Evolutionary conservation across 805 yeast genomes (phyloP).

Genomic region (Saturnispora dispora): DNA sequence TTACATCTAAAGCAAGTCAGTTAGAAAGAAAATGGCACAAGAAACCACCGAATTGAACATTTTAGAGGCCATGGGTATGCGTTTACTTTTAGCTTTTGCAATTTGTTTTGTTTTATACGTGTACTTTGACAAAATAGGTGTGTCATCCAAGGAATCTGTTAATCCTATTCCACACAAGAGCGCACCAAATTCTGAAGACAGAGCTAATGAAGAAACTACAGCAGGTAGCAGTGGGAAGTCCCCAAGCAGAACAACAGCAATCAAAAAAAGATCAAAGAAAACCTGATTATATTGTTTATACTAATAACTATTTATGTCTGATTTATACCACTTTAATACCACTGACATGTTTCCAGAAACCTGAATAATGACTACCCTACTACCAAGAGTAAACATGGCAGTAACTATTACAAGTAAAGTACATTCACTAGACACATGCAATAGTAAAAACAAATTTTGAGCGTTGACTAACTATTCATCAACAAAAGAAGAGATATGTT

Average conservation of each 20-base stretch:
- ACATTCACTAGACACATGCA: too few species aligned
- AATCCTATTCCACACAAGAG: conserved; percentile 1
- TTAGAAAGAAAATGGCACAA: background rate
- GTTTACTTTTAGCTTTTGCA: conserved; percentile 19
- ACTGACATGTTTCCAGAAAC: background rate
- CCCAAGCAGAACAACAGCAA: background rate
- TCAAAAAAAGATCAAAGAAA: background rate
- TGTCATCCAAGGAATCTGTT: conserved; percentile 6
- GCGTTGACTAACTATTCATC: background rate
- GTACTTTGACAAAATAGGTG: conserved; percentile 19
- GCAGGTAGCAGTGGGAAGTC: background rate
- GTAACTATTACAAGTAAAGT: too few species aligned
- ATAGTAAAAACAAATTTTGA: too few species aligned
- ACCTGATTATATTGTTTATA: background rate
- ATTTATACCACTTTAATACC: background rate
- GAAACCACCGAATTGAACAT: conserved; percentile 2
- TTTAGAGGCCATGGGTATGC: conserved; percentile 17
- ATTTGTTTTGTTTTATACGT: conserved; percentile 16
- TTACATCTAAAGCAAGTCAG: background rate
- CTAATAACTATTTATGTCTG: background rate
- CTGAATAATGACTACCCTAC: background rate
- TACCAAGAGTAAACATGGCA: too few species aligned
- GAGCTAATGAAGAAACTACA: conserved; percentile 5
- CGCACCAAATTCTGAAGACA: conserved; percentile 16
- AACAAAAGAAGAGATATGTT: background rate